Base-by-base conservation (phyloP, 2,329 filamentous ascomycete genomes). In the Arthrobotrys entomopaga region DNA sequence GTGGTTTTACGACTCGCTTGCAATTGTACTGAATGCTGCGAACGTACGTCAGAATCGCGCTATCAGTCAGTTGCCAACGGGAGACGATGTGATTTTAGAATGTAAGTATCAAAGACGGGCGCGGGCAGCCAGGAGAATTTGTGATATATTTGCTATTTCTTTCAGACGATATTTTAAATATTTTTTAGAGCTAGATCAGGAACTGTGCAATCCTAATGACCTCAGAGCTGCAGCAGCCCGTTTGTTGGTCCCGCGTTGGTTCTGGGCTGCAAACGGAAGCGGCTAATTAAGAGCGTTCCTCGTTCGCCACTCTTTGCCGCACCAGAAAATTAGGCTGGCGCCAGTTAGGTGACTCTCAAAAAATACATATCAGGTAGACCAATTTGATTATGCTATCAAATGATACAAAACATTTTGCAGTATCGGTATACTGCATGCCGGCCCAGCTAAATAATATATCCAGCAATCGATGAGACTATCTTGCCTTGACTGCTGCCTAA, bases 131-230 rank as follows among this genome's bases (percentile, higher is more conserved):
- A 2, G 3, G 1, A 15, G 20, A 19, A 26, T 13, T 8, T 24
- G 48, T 56, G 49, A 40, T 19, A 69, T 48, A 54, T 22, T 61
- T 54, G 19, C 29, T 19, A 13, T 42, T 15, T 11, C 16, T 48
- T 61, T 40, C 56, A 13, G 24, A 15, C 13, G 16, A n/a, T 22
- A 22, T 20, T 38, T 42, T 57, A 11, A n/a, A n/a, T 22, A 22
- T 20, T 38, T 42, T 57, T 70, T 50, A 48, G 40, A 38, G 52
- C 52, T 70, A 64, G 42, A 58, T 69, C 65, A 69, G 65, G 57
- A 69, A 61, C 64, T 6, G 7, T 40, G 34, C 16, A n/a, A 46
- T 34, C 29, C 29, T 34, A 10, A 5, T 34, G 29, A 6, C 29
- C 29, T 34, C 29, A 34, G 5, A 34, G 29, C 29, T 34, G 10